Conservation (phyloP, 768 basidiomycete species). For the Tremella fuciformis region DNA sequence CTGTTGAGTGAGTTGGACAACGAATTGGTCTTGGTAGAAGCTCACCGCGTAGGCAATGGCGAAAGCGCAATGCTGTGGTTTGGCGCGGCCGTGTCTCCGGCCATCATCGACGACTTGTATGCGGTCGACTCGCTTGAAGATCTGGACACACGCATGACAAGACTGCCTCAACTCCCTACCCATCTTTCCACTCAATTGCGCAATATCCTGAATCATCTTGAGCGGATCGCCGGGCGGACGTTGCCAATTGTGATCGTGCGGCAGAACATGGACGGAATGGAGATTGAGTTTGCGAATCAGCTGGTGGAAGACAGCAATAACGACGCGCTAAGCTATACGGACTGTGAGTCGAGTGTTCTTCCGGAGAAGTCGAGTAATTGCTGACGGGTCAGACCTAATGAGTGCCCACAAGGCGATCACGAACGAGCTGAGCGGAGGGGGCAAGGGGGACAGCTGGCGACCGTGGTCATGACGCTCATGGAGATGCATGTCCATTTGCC, state of each 20-base stretch:
- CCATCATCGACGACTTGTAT: constrained; percentile 76
- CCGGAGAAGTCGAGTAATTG: background rate
- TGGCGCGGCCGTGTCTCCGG: constrained; percentile 74
- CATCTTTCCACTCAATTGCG: constrained; percentile 77
- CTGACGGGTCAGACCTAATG: constrained; percentile 45
- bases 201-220: constrained; percentile 74
- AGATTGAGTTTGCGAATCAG: constrained; percentile 96
- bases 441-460: constrained; percentile 45
- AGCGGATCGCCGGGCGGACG: constrained; percentile 53
- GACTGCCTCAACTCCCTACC: constrained; percentile 69
- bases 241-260: constrained; percentile 67
- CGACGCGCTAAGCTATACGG: constrained; percentile 84
- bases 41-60: constrained; percentile 68
- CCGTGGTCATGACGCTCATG: constrained; percentile 32
- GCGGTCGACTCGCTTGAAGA: constrained; percentile 73
- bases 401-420: constrained; percentile 48
- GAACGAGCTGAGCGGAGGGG: constrained; percentile 46
- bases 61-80: constrained; percentile 87
- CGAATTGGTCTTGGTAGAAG: background rate
- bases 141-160: constrained; percentile 64
- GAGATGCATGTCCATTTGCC: too few species aligned
- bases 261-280: constrained; percentile 86
- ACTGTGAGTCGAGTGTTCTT: constrained; percentile 59
- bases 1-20: constrained; percentile 65
- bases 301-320: constrained; percentile 96